Conservation (phyloP, 805 yeast genomes). For the Lipomyces anomalus region DNA sequence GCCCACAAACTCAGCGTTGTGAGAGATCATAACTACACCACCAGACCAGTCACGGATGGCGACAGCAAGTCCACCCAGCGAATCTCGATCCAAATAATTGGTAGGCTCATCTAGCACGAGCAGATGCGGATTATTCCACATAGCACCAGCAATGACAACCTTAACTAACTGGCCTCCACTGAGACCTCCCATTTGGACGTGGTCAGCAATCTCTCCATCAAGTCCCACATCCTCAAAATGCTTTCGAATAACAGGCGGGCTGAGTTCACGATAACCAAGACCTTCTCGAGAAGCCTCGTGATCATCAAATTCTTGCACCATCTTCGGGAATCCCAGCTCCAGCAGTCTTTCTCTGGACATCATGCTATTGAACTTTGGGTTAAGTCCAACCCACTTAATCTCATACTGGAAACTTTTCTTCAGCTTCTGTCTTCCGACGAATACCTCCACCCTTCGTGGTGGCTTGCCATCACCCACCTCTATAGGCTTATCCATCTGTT, state of each 20-base stretch:
- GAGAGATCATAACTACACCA: slow-evolving; percentile 98
- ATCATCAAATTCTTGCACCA: slow-evolving; percentile 95
- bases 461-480: slow-evolving; percentile 85
- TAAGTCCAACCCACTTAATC: slow-evolving; percentile 78
- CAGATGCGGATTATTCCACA: slow-evolving; percentile 99
- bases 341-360: slow-evolving; percentile 76
- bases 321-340: slow-evolving; percentile 80
- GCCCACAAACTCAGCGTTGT: slow-evolving; percentile 93
- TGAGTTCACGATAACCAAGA: slow-evolving; percentile 91
- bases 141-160: slow-evolving; percentile 98
- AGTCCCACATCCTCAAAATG: slow-evolving; percentile 96
- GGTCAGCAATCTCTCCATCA: slow-evolving; percentile 97
- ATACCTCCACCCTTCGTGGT: slow-evolving; percentile 81
- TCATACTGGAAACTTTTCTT: slow-evolving; percentile 97
- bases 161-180: slow-evolving; percentile 98
- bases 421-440: slow-evolving; percentile 94
- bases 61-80: slow-evolving; percentile 93
- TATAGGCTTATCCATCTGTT: slow-evolving; percentile 67
- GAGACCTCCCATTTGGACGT: slow-evolving; percentile 91
- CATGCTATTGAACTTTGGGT: slow-evolving; percentile 92
- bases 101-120: slow-evolving; percentile 97
- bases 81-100: slow-evolving; percentile 95
- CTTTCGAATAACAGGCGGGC: slow-evolving; percentile 87
- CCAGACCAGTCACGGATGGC: slow-evolving; percentile 98
- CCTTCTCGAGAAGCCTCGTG: slow-evolving; percentile 99